Base-by-base conservation (phyloP, 208 protist species). In the Acanthamoeba castellanii region DNA sequence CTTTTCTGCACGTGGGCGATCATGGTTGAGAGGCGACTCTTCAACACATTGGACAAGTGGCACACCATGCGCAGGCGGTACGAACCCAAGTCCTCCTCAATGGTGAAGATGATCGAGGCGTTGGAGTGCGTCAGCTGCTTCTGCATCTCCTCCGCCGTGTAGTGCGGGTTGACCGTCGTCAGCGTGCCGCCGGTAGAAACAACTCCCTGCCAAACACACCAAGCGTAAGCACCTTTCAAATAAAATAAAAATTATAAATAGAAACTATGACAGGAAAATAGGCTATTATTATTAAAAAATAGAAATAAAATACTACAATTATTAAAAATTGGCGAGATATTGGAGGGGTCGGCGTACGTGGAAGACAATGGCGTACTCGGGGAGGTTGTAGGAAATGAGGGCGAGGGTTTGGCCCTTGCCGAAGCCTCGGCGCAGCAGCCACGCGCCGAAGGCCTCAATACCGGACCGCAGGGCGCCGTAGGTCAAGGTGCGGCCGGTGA, bases 321-420 rank as follows among this genome's bases (percentile, higher is more conserved):
- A 3, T 42, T 42, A 47, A 1, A 14, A 47, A 47, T 47, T 47
- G 45, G 11, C 45, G 45, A 11, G 45, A 47, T 47, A 47, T 47
- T 47, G 45, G 45, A 11, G 57, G 8, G 30, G 81, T 22, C 6
- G 37, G 42, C 72, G n/a, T 81, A 81, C 81, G 52, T 89, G 81
- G 52, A 89, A 89, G 81, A 64, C 81, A 16, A 89, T 32, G 11
- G 81, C 50, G 45, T 89, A 89, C 45, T 89, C 81, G 47, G 81
- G 81, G 16, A 89, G 81, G 81, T 89, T 89, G 81, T 55, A 27
- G 50, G 81, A 55, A 30, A 89, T 37, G 81, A 89, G 57, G 81
- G 50, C 42, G 32, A 89, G 30, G 14, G 52, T 64, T 3, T 89
- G 50, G 42, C 81, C 81, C 81, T 89, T 89, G 42, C 81, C 52